Evolutionary conservation across 2,329 filamentous ascomycete species (phyloP).

Genomic region (Diaporthe citri): DNA sequence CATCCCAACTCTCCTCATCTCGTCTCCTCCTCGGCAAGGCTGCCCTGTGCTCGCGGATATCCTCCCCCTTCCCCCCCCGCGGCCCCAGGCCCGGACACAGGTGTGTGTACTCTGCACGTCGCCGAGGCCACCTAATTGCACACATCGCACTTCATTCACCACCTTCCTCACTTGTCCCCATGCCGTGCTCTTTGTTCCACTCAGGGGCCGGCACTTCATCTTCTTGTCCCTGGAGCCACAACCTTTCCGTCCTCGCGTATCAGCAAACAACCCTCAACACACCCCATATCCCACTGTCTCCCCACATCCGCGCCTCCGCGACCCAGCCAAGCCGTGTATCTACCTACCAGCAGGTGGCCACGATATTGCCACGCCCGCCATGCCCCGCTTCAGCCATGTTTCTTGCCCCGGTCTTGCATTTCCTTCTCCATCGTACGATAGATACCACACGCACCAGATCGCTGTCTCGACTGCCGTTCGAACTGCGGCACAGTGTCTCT

Average conservation of each 20-base stretch:
- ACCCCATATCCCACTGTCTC: not conserved
- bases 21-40: slow-evolving; percentile 11
- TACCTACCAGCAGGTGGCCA: not conserved
- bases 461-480: not conserved
- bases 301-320: not conserved
- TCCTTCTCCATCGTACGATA: not conserved
- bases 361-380: not conserved
- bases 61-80: not conserved
- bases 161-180: not conserved
- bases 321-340: not conserved
- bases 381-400: not conserved
- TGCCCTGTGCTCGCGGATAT: slow-evolving; percentile 12
- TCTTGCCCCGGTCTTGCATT: not conserved
- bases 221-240: not conserved
- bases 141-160: not conserved
- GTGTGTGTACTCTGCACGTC: not conserved
- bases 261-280: not conserved
- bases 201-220: not conserved
- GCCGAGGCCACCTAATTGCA: not conserved
- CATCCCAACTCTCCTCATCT: slow-evolving; percentile 19
- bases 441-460: too few species aligned
- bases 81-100: not conserved
- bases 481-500: too few species aligned
- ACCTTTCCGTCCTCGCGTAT: too few species aligned
- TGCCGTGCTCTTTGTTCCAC: not conserved